Percentiles rank a stretch among this genome's conserved stretches.
These are phyloP conservation scores for Larix kaempferi DNA, from an alignment of 75 land plant species.

Conservation along the genomic window DNA sequence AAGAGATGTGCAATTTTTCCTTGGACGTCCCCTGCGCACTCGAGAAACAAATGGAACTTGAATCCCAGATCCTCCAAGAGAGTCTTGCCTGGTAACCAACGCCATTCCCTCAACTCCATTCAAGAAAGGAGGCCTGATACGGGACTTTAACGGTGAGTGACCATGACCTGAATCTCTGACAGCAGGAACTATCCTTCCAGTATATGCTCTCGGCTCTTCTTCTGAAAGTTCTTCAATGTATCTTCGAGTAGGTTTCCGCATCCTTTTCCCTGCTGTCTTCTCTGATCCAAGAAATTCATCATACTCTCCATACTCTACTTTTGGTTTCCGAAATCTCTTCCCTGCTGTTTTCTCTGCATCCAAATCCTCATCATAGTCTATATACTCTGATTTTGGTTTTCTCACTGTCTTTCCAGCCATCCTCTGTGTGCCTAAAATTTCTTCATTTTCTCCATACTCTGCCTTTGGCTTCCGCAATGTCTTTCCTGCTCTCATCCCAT, in stretches of 20 bases:
- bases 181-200: constrained; percentile 16
- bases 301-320: constrained; percentile 8
- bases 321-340: not conserved
- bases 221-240: constrained; percentile 92
- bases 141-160: constrained; percentile 6
- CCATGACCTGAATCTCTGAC: constrained; percentile 13
- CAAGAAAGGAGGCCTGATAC: constrained; percentile 5
- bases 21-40: constrained; percentile 20
- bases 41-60: constrained; percentile 17
- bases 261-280: constrained; percentile 55
- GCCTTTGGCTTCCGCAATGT: constrained; percentile 6
- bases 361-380: constrained; percentile 3
- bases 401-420: constrained; percentile 65
- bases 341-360: constrained; percentile 3
- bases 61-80: constrained; percentile 9
- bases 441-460: constrained; percentile 15
- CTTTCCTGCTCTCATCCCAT: constrained; percentile 13
- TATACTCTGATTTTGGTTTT: constrained; percentile 81
- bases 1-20: constrained; percentile 16
- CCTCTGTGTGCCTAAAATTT: constrained; percentile 11
- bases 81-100: constrained; percentile 8
- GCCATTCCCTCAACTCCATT: constrained; percentile 6
- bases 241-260: constrained; percentile 83
- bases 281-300: constrained; percentile 21
- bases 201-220: constrained; percentile 30